Evolutionary conservation across 2,329 filamentous ascomycete species (phyloP).

Genomic region (Akanthomyces uredinophilus): DNA sequence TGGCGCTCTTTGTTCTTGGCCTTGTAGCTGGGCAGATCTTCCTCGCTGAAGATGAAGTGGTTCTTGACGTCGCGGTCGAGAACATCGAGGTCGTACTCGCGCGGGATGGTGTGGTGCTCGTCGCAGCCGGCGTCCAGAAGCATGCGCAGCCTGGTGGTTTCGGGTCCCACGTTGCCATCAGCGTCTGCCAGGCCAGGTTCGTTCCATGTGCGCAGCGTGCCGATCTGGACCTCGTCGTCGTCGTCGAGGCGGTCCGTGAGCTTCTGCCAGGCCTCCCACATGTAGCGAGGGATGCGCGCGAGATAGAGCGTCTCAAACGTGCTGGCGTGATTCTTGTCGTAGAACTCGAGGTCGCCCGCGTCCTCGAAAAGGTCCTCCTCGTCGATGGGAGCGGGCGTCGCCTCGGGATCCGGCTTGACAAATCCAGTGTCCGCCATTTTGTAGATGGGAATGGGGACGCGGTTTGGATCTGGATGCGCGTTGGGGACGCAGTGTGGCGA

Average conservation of each 20-base stretch:
- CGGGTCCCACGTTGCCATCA: constrained; percentile 23
- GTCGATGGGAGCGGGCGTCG: constrained; percentile 39
- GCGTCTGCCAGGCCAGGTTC: constrained; percentile 49
- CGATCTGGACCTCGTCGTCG: constrained; percentile 76
- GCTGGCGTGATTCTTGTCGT: constrained; percentile 37
- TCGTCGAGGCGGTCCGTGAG: constrained; percentile 58
- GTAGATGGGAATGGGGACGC: neutral
- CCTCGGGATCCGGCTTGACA: constrained; percentile 48
- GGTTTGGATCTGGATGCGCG: neutral
- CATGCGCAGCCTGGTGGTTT: constrained; percentile 48
- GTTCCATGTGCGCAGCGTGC: constrained; percentile 61
- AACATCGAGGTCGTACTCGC: constrained; percentile 79
- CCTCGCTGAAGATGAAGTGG: constrained; percentile 89
- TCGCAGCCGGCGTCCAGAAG: constrained; percentile 60
- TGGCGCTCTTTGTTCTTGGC: constrained; percentile 46
- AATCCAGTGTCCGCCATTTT: constrained; percentile 29
- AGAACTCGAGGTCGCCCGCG: constrained; percentile 54
- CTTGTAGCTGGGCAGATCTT: constrained; percentile 64
- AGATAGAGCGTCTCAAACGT: constrained; percentile 57
- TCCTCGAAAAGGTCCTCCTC: constrained; percentile 66
- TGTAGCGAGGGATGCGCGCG: constrained; percentile 69
- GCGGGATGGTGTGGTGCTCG: constrained; percentile 71
- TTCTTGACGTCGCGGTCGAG: constrained; percentile 63
- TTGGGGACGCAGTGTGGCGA: neutral
- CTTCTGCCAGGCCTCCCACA: constrained; percentile 72